Evolutionary conservation across 23 red algal species (phyloP), one percentile per base, ranked within the genome.

Genomic region (Porphyridium purpureum): DNA sequence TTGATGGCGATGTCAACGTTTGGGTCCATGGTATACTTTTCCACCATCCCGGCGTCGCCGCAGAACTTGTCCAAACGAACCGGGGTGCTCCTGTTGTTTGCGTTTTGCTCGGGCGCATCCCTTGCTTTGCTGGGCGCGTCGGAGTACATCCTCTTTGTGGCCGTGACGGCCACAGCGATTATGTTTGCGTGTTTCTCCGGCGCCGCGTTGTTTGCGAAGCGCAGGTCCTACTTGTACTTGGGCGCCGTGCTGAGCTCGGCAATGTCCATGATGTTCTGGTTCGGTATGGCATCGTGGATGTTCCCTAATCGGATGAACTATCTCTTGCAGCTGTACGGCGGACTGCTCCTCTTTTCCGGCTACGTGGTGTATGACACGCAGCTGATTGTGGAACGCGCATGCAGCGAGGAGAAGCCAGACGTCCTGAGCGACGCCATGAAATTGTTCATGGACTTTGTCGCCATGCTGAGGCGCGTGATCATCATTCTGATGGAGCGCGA

Each of bases 291-390:
- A 23, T 66, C 59, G 9, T 33, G 42, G 31, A 50, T 55, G 2
- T 29, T 60, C 40, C 54, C 54, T 14, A 9, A 28, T 0, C 47
- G 41, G 41, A 2, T 65, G 4, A 35, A 36, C 14, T 8, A 58
- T 9, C 32, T 33, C 15, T 29, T 74, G 17, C 67, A 55, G 56
- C 5, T 84, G 30, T 98, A 86, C 48, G 56, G 57, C 9, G 90
- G 90, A 3, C 69, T 98, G 6, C 0, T 98, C 1, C 21, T 98
- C 3, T 98, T 98, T 61, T 75, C 62, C 9, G 90, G 72, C 33
- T 98, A 74, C 49, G 90, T 98, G 31, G 49, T 98, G 50, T 81
- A 75, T 50, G 90, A 98, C 57, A 98, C 79, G 0, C 81, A 86
- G 53, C 21, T 75, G 35, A 86, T 98, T 8, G 62, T 98, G 14